These are phyloP conservation scores for Theileria sp. DNA, from an alignment of 169 alveolate genomes.

Conservation along the genomic window DNA sequence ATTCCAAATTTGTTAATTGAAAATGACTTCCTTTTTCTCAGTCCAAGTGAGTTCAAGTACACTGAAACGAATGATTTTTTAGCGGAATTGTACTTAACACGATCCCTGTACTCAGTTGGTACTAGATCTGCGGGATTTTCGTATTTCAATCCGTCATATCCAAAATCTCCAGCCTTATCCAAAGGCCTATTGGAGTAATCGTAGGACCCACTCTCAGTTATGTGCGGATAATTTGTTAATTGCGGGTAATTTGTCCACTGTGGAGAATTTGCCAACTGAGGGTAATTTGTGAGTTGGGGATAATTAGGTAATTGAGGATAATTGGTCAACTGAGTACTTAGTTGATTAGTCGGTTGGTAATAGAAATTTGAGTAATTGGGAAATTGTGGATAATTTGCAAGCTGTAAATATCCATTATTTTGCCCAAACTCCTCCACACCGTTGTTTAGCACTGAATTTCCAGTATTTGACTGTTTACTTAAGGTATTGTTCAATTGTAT, in stretches of 20 bases:
- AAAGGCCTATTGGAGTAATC: neutral
- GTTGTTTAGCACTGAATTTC: neutral
- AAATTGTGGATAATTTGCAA: neutral
- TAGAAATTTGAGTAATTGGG: slow-evolving; percentile 2
- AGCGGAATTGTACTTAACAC: slow-evolving; percentile 63
- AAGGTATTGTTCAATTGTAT: neutral
- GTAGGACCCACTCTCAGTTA: neutral
- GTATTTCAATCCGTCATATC: neutral
- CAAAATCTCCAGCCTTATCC: neutral
- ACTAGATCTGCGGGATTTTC: neutral
- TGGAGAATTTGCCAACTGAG: slow-evolving; percentile 3
- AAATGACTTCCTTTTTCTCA: slow-evolving; percentile 63
- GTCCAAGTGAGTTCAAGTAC: slow-evolving; percentile 67
- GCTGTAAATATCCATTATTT: neutral
- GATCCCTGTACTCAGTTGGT: slow-evolving; percentile 40
- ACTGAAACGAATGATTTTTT: slow-evolving; percentile 72
- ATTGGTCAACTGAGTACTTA: neutral
- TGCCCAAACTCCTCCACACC: slow-evolving; percentile 1
- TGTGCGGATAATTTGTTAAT: neutral
- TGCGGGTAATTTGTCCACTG: slow-evolving; percentile 7
- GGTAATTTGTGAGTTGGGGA: neutral
- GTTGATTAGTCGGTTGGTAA: neutral
- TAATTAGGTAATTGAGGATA: neutral
- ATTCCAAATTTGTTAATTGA: slow-evolving; percentile 67
- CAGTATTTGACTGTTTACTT: neutral